Base-by-base conservation (phyloP, 139 green algal genomes). In the Chlorella vulgaris region DNA sequence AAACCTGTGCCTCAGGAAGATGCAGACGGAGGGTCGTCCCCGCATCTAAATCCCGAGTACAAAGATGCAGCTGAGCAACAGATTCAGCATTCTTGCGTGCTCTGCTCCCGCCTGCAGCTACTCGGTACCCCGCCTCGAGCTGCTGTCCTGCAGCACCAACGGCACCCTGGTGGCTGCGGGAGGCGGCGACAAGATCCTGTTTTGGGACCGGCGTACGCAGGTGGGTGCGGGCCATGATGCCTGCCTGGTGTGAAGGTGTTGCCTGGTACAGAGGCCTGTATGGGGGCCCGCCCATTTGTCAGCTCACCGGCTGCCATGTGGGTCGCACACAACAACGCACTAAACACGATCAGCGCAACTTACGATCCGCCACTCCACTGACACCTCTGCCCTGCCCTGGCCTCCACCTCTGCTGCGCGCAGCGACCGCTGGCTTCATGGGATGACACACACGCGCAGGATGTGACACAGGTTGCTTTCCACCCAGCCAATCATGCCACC, bases 381-480 rank as follows among this genome's bases (percentile, higher is more conserved):
- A 43, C 35, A 24, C 35, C 65, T 53, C 18, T 1, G 65, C 33
- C 2, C 24, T 36, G 0, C 4, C 33, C 47, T n/a, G n/a, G n/a
- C n/a, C 31, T 33, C 18, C 40, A 26, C n/a, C 28, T 47, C 18
- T 40, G 2, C 13, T 2, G 6, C 31, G 51, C 68, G 73, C 73
- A 82, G 33, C 66, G 86, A 65, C 85, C 69, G 10, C 33, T 92
- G 21, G 81, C 80, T 0, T 81, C 43, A 5, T 93, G 94, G 66
- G 83, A 91, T 38, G 93, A 97, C 77, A 94, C 92, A 4, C 93
- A 96, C 80, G 88, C 88, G 78, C 88, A 85, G 68, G 84, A 86
- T 28, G 79, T 88, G 42, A 75, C 79, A 2, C 87, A 94, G 83
- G 89, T 94, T 7, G 51, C 74, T 2, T 92, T 94, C 70, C 87